Evolutionary conservation across 225 moss, liverwort and hornwort species (phyloP), one percentile per base, ranked within the genome.

Genomic region (Thuidium tamariscinum): DNA sequence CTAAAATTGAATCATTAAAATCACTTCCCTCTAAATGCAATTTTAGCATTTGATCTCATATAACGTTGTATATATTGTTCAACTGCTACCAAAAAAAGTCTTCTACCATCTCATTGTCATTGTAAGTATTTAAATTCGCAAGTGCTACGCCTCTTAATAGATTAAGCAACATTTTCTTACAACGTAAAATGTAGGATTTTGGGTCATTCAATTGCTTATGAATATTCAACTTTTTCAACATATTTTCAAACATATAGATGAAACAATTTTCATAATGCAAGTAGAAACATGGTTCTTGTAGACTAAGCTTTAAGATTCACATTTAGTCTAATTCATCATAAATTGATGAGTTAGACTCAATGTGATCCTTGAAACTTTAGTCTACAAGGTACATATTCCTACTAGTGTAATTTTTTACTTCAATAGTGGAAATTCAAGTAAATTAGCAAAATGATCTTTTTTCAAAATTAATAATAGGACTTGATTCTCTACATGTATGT

Each of bases 21-120:
- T n/a, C 8, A 74, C 34, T 51, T 51, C 8, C 13, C 2, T n/a
- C 3, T 7, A 3, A 34, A 51, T 74, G 22, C 13, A 52, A 22
- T 74, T 52, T 74, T 2, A 52, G 3, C n/a, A 74, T 21, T 52
- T 13, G 14, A 14, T 52, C 8, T 52, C 14, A 14, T 74, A 3
- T n/a, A 20, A 1, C 23, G 9, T 8, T 0, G 1, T 22, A 22
- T 3, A 74, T 22, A 22, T n/a, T 8, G 3, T 5, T 74, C 8
- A n/a, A n/a, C 0, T 0, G 0, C 2, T 8, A 14, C 3, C 8
- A 52, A 74, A 48, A 2, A 2, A 52, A n/a, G 8, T 4, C 3
- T 22, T 5, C 13, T 51, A 14, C n/a, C 22, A 52, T 74, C 1
- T 21, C 13, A 22, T 51, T 51, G 5, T n/a, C 14, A 22, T 52